These are phyloP conservation scores for Colletotrichum spinosum DNA, from an alignment of 2,329 filamentous ascomycete species.

Conservation along the genomic window DNA sequence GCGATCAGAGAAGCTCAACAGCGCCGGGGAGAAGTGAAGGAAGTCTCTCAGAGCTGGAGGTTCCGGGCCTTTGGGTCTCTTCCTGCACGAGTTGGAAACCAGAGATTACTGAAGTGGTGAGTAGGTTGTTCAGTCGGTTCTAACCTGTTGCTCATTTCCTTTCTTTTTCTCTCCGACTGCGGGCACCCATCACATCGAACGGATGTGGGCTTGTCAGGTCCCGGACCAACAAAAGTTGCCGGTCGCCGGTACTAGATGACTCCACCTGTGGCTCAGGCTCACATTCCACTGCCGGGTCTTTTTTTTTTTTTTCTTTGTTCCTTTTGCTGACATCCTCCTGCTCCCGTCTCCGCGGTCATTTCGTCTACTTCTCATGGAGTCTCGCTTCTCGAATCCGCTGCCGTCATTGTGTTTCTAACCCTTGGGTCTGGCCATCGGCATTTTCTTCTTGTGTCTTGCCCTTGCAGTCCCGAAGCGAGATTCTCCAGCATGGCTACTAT, in stretches of 20 bases:
- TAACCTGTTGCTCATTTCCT: background rate
- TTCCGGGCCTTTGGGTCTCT: no score
- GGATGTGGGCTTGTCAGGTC: conserved; percentile 5
- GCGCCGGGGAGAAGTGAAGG: no score
- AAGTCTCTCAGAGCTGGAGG: no score
- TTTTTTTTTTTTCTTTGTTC: background rate
- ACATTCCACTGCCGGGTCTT: conserved; percentile 20
- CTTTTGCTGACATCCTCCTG: background rate
- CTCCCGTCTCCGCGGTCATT: background rate
- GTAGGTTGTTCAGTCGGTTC: background rate
- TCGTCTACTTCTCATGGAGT: conserved; percentile 4
- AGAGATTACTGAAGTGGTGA: no score
- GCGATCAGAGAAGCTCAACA: no score
- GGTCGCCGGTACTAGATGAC: conserved; percentile 24
- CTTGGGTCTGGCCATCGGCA: background rate
- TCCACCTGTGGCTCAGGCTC: conserved; percentile 22
- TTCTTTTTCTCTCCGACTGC: conserved; percentile 3
- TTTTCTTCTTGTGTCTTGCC: conserved; percentile 17
- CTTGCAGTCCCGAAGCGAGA: conserved; percentile 12
- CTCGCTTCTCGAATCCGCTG: background rate
- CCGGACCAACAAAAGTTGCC: conserved; percentile 27
- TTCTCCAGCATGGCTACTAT: no score
- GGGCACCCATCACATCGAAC: background rate
- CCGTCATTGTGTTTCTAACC: background rate
- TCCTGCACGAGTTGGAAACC: no score